A percentile compares a stretch with the other conserved stretches of the same genome.
Evolutionary conservation across 805 yeast genomes (phyloP).

Genomic region (Yarrowia sp.): DNA sequence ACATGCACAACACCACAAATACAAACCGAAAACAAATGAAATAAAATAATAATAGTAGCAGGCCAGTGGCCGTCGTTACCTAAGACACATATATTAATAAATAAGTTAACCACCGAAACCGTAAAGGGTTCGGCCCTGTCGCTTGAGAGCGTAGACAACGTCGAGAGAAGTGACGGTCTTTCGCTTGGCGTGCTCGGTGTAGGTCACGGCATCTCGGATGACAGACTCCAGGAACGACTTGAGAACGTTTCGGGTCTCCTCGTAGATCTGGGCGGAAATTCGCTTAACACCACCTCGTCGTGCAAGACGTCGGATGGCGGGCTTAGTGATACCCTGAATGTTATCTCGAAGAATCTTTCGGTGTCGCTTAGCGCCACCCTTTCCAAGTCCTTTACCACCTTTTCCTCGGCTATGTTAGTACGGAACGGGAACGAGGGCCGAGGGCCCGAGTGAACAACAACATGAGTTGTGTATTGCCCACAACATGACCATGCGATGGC

Average conservation of each 20-base stretch:
- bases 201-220: constrained; percentile 98
- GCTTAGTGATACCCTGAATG: constrained; percentile 99
- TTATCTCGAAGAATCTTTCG: constrained; percentile 99
- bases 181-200: constrained; percentile 99
- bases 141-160: constrained; percentile 98
- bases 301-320: constrained; percentile 99
- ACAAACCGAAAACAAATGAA: no score
- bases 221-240: constrained; percentile 95
- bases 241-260: constrained; percentile 96
- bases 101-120: constrained; percentile 97
- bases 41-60: no score
- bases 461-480: no score
- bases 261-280: constrained; percentile 97
- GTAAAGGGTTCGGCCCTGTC: constrained; percentile 99
- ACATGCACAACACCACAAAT: no score
- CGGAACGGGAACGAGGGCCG: no score
- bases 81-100: constrained; percentile 2
- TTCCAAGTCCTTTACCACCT: constrained; percentile 99
- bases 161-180: constrained; percentile 98
- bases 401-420: constrained; percentile 74
- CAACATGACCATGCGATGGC: no score
- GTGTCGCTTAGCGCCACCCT: constrained; percentile 99
- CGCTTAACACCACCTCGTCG: constrained; percentile 99
- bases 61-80: no score
- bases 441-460: no score